Base-by-base conservation (phyloP, 306 rosid genomes). In the Vicia faba region DNA sequence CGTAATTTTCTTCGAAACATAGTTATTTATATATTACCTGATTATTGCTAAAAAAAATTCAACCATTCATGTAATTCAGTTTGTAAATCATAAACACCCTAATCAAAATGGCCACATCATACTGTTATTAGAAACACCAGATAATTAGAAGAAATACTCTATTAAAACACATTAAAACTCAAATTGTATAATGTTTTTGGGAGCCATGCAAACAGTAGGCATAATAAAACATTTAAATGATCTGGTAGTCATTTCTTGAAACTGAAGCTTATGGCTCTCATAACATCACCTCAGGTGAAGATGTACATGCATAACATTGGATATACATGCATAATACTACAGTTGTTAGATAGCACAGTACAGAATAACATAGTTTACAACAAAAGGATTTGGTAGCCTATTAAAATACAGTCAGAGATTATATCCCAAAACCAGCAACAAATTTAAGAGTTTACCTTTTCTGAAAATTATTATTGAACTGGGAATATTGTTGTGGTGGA, bases 381-480 rank as follows among this genome's bases (percentile, higher is more conserved):
- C 64, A 70, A 20, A 61, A 62, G 18, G 68, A 64, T 54, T 61
- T 60, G 50, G 6, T 60, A 38, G 63, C 56, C 77, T 68, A 79
- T 29, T 59, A 46, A 54, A 71, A 82, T 75, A 63, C 70, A 61
- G 58, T 38, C 38, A 63, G 51, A 41, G n/a, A 64, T 56, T 43
- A 59, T 64, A 61, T 20, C 69, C 74, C 20, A 31, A 54, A 60
- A 61, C 66, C 41, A 67, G 51, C 58, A 9, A 41, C 61, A 72
- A 75, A 62, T 13, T 11, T 33, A 66, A 19, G 55, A 89, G 69
- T 71, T 86, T 66, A 89, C 84, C 85, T 76, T 82, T 82, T 80
- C 57, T 66, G 80, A 73, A 81, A 74, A 57, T 81, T 82, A 74
- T 80, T 85, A 26, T 66, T 77, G 70, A 71, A 64, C 73, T 85